Evolutionary conservation across 495 filamentous ascomycete genomes (phyloP), one percentile per base, ranked within the genome.

Genomic region (Hypoxylon fragiforme): DNA sequence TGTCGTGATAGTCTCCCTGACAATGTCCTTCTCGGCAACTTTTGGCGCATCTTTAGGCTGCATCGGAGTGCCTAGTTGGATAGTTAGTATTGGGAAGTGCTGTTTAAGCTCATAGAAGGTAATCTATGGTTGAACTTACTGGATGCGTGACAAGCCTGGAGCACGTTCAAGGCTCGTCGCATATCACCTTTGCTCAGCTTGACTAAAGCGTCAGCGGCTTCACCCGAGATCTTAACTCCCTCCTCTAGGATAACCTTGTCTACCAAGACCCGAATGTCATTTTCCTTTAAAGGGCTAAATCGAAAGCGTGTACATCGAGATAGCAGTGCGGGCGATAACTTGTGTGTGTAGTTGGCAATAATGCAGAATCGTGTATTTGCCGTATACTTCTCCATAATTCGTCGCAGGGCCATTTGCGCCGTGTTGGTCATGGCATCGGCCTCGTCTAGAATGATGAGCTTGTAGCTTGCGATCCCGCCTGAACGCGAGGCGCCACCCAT

Each of bases 341-440:
- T 99, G 74, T 99, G 94, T 22, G 94, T 95, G 69, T 99, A 99
- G 71, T 99, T 99, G 60, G 95, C 95, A 50, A 99, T 97, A 62
- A 99, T 90, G 73, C 92, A 97, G 72, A 99, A 99, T 43, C 94
- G 81, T 0, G 94, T 96, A 73, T 99, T 97, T 51, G 91, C 90
- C 0, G 94, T 99, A 73, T 97, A 99, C 70, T 95, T 94, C 67
- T 99, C 94, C 95, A 99, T 99, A 50, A 99, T 99, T 35, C 94
- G 76, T 55, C 94, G 84, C 20, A 99, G 79, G 0, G 94, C 94
- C 91, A 97, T 99, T 67, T 99, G 94, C 12, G 94, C 94, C 0
- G 91, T 90, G 15, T 88, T 82, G 4, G 94, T 99, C 94, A 99
- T 97, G 13, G 95, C 94, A 67, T 99, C 94, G 22, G 94, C 94